Base-by-base conservation (phyloP, 176 grass and related monocot genomes). In the Melocanna baccifera region DNA sequence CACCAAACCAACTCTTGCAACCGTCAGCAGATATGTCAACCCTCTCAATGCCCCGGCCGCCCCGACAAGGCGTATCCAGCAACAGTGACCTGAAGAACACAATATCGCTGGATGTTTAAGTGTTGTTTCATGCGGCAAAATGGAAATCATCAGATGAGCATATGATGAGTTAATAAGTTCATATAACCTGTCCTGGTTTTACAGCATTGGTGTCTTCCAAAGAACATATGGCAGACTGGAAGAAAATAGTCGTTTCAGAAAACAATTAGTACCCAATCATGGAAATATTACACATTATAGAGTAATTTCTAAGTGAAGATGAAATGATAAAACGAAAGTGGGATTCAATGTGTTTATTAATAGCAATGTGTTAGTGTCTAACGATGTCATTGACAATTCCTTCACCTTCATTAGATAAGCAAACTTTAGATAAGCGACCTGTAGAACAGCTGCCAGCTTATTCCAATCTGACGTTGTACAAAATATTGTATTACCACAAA, bases 41-140 rank as follows among this genome's bases (percentile, higher is more conserved):
- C 71, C 94, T 92, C 81, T 97, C 94, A 23, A 97, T 94, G 41
- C 94, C 92, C 25, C 92, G 88, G 20, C 94, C 94, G n/a, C 94
- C 94, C 94, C 50, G 92, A 97, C 56, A 92, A 69, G 11, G 45
- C 88, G 37, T 94, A 94, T 80, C 92, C 92, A 70, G 69, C 64
- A 80, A 94, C 58, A 80, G 30, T 88, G 68, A 88, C 30, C 88
- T 93, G 73, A 48, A 39, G 28, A 74, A 6, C 29, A 1, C 56
- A 39, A 34, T 11, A 74, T 67, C 15, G 56, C 10, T 23, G 39
- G 12, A 73, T 23, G 53, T 23, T 1, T 48, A 18, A 82, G 41
- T 26, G 41, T 13, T 30, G 42, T 7, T 22, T 37, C 26, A 48
- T 62, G 26, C n/a, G 12, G 20, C 13, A 6, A 39, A 64, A 23